These are phyloP conservation scores for Metschnikowia rubicola DNA, from an alignment of 805 yeast genomes.

Conservation along the genomic window DNA sequence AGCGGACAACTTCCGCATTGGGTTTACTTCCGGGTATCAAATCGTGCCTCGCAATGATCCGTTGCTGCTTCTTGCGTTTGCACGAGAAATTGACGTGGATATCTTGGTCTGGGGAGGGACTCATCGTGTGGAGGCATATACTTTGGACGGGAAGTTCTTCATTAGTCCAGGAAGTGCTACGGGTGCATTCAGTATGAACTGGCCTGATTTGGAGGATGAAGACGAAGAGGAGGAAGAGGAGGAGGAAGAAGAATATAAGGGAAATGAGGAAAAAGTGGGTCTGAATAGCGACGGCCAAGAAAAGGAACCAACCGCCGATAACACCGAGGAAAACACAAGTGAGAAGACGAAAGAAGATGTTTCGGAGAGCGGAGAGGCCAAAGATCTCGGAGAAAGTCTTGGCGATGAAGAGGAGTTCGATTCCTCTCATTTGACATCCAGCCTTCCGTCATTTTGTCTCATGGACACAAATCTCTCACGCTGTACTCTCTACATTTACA, in stretches of 20 bases:
- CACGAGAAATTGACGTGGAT: constrained; percentile 90
- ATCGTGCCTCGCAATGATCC: constrained; percentile 87
- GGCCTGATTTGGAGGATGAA: constrained; percentile 53
- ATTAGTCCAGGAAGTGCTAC: constrained; percentile 97
- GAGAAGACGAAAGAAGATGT: neutral
- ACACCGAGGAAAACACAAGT: constrained; percentile 15
- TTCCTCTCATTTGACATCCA: constrained; percentile 16
- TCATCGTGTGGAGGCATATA: constrained; percentile 88
- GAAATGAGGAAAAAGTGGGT: constrained; percentile 15
- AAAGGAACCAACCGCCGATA: too few species aligned
- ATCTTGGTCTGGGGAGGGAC: constrained; percentile 91
- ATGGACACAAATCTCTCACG: constrained; percentile 78
- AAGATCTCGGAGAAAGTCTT: neutral
- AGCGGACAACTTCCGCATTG: constrained; percentile 72
- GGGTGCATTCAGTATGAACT: constrained; percentile 71
- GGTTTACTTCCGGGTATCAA: constrained; percentile 80
- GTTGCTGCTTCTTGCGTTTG: constrained; percentile 71
- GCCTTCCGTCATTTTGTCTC: constrained; percentile 83
- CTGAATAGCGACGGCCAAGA: constrained; percentile 28
- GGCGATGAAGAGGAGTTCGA: neutral
- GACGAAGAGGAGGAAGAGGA: constrained; percentile 39
- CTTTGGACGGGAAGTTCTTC: constrained; percentile 87
- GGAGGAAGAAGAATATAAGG: constrained; percentile 42
- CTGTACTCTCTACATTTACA: constrained; percentile 83
- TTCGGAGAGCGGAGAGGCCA: neutral